Evolutionary conservation across 257 asterid species (phyloP).

Genomic region (Fraxinus cuspidata): DNA sequence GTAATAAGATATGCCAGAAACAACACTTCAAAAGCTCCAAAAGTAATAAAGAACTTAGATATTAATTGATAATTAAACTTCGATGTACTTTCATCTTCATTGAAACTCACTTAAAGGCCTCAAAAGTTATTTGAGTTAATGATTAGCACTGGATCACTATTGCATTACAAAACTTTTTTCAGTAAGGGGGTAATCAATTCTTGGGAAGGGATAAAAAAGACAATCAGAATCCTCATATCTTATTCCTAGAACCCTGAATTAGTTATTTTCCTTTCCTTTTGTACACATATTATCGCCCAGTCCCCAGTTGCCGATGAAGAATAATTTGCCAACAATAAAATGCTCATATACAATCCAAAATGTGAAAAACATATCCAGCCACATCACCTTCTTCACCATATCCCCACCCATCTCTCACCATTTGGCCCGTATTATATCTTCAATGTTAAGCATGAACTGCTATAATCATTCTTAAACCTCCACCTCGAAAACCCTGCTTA

Average conservation of each 20-base stretch:
- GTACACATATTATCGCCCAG: neutral
- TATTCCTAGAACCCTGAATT: neutral
- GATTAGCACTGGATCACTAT: neutral
- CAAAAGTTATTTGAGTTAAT: neutral
- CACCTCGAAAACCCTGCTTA: neutral
- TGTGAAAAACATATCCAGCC: neutral
- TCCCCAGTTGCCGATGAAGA: neutral
- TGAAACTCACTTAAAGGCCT: neutral
- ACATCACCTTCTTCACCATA: neutral
- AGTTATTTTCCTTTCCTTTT: neutral
- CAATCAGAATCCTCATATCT: neutral
- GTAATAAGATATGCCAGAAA: neutral
- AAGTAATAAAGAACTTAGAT: neutral
- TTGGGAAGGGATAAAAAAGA: neutral
- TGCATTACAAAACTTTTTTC: neutral
- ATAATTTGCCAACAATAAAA: neutral
- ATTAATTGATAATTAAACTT: too few relatives aligned
- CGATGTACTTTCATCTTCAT: neutral
- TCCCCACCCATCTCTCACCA: neutral
- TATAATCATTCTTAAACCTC: neutral
- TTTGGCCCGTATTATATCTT: neutral
- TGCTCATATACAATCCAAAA: neutral
- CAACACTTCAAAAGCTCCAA: neutral
- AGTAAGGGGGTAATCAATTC: neutral
- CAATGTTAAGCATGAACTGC: neutral